Conservation (phyloP, 1,139 yeast genomes). For the Protomyces pachydermus region DNA sequence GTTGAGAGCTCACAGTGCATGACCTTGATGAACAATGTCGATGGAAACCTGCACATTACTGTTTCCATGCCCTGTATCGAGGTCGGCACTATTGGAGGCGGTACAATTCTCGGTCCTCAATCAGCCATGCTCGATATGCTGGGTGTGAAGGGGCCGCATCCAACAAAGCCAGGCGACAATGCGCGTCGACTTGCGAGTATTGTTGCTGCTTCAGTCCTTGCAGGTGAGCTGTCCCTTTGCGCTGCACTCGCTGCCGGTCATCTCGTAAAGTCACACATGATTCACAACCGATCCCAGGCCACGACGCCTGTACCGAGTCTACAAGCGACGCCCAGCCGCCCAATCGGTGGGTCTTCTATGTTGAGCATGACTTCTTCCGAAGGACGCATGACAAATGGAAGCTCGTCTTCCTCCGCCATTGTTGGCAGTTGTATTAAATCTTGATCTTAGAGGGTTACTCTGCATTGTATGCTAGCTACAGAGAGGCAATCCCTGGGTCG, state of each 20-base stretch:
- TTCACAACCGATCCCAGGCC: conserved; percentile 60
- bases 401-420: conserved; percentile 3
- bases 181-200: conserved; percentile 93
- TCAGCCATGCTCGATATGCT: conserved; percentile 90
- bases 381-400: neutral
- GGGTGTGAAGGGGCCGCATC: conserved; percentile 95
- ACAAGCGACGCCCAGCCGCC: neutral
- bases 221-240: conserved; percentile 91
- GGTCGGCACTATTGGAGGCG: conserved; percentile 99
- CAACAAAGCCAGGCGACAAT: conserved; percentile 88
- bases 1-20: conserved; percentile 97
- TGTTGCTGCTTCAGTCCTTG: conserved; percentile 90
- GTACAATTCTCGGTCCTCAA: conserved; percentile 95
- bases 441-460: neutral
- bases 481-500: too few relatives aligned
- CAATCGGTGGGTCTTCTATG: neutral
- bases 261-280: conserved; percentile 96
- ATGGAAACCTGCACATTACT: conserved; percentile 80
- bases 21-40: conserved; percentile 75
- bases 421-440: conserved; percentile 24
- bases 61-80: conserved; percentile 99
- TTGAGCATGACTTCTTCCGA: conserved; percentile 10
- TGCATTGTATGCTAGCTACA: too few relatives aligned
- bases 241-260: conserved; percentile 98
- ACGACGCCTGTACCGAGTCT: conserved; percentile 18